Percentiles rank a stretch among this genome's conserved stretches.
These are phyloP conservation scores for Chytriomyces confervae DNA, from an alignment of 192 early-diverging fungal genomes.

Conservation along the genomic window DNA sequence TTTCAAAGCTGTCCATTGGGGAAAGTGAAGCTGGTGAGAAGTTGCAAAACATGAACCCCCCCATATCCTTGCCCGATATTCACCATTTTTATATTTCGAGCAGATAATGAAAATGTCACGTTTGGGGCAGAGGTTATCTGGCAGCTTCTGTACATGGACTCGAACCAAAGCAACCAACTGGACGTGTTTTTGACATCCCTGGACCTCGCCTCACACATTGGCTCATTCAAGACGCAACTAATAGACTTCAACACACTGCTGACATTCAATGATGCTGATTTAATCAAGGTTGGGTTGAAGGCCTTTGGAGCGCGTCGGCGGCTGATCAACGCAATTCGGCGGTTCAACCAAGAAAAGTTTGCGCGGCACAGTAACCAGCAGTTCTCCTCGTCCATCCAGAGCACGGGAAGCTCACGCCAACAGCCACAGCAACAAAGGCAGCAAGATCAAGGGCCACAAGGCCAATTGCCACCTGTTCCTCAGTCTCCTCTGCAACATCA, in stretches of 20 bases:
- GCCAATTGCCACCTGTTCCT: neutral
- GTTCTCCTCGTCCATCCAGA: slow-evolving; percentile 3
- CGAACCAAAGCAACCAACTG: slow-evolving; percentile 31
- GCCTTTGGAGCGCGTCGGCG: slow-evolving; percentile 59
- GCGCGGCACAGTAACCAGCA: slow-evolving; percentile 23
- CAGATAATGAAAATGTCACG: slow-evolving; percentile 14
- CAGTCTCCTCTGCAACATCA: neutral
- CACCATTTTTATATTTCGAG: neutral
- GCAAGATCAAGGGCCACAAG: too few species aligned
- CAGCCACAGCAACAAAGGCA: neutral
- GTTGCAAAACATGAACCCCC: neutral
- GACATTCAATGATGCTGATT: slow-evolving; percentile 50
- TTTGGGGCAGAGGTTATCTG: neutral
- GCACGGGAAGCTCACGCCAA: neutral
- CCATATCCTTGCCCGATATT: neutral
- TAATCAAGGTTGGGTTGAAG: slow-evolving; percentile 57
- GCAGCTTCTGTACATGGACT: slow-evolving; percentile 20
- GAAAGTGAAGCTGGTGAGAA: slow-evolving; percentile 19
- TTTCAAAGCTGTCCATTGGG: slow-evolving; percentile 22
- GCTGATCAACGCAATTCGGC: slow-evolving; percentile 51
- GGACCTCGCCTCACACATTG: slow-evolving; percentile 46
- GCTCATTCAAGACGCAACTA: slow-evolving; percentile 58
- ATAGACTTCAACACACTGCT: slow-evolving; percentile 58
- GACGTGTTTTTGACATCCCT: slow-evolving; percentile 44
- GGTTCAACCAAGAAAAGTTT: slow-evolving; percentile 36